Percentiles rank a stretch among this genome's conserved stretches.
phyloP scores from a whole-genome alignment of 2,329 filamentous ascomycete species.

The Leptographium wingfieldii region DNA sequence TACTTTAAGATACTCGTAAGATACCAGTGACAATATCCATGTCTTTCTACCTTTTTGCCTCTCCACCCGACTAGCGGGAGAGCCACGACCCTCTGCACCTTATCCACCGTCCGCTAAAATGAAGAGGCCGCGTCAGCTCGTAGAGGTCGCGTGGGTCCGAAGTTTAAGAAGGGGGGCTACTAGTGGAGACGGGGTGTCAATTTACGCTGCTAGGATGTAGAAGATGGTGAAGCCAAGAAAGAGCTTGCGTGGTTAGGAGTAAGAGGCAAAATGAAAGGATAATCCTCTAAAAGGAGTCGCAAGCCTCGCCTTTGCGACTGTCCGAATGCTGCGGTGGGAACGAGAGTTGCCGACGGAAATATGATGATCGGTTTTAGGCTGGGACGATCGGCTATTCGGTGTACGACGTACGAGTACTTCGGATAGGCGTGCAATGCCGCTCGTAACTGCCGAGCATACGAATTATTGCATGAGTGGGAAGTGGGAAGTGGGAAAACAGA shows the following conservation, averaged over 20 bases:
- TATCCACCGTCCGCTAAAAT: slow-evolving; percentile 5
- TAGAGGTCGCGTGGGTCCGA: slow-evolving; percentile 6
- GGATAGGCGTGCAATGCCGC: no score
- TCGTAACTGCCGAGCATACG: no score
- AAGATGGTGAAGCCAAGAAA: background rate
- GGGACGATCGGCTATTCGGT: no score
- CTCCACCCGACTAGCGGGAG: slow-evolving; percentile 2
- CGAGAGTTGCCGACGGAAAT: no score
- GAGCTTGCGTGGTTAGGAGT: background rate
- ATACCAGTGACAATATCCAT: no score
- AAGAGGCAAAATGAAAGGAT: background rate
- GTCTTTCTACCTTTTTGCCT: no score
- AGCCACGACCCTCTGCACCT: slow-evolving; percentile 3
- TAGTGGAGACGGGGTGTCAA: background rate
- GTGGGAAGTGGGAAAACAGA: no score
- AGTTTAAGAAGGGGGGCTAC: slow-evolving; percentile 4
- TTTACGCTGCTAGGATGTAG: background rate
- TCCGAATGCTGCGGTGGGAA: no score
- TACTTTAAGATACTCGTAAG: no score
- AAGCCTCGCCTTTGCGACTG: background rate
- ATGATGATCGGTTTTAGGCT: no score
- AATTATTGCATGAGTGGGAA: no score
- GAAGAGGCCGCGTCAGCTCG: slow-evolving; percentile 13
- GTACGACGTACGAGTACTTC: no score
- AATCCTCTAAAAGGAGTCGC: background rate